Percentiles rank a stretch among this genome's conserved stretches.
These are phyloP conservation scores for Ganoderma boninense DNA, from an alignment of 1,284 basidiomycete species.

Conservation along the genomic window DNA sequence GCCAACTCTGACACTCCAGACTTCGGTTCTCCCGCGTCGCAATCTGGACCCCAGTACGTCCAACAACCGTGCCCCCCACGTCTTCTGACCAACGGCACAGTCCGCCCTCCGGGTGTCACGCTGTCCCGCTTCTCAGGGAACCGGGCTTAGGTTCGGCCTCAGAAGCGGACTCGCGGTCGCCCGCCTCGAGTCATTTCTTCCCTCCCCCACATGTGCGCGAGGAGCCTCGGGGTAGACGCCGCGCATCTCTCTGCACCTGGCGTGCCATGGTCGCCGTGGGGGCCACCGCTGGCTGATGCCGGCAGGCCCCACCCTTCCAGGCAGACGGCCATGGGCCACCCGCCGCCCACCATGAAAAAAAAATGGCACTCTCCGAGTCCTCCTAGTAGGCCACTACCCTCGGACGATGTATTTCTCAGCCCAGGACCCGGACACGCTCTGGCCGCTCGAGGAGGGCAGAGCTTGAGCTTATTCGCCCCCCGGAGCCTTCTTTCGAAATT, in stretches of 20 bases:
- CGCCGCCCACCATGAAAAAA: no score
- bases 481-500: background rate
- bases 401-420: background rate
- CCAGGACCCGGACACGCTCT: background rate
- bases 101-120: background rate
- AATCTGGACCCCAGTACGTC: conserved; percentile 1
- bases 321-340: background rate
- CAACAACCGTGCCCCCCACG: background rate
- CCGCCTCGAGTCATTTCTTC: background rate
- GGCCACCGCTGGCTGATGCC: background rate
- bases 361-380: background rate
- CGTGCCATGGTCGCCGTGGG: background rate
- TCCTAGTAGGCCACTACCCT: background rate
- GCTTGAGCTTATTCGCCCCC: background rate
- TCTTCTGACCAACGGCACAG: background rate
- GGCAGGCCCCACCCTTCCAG: background rate
- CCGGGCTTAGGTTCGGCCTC: background rate
- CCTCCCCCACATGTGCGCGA: background rate
- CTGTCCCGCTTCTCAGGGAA: background rate
- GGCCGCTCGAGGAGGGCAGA: background rate
- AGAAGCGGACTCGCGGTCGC: conserved; percentile 1
- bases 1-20: background rate
- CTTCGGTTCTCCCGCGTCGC: background rate
- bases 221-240: background rate
- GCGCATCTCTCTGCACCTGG: background rate